Evolutionary conservation across 768 basidiomycete species (phyloP).

Genomic region (Sporobolomyces roseus): DNA sequence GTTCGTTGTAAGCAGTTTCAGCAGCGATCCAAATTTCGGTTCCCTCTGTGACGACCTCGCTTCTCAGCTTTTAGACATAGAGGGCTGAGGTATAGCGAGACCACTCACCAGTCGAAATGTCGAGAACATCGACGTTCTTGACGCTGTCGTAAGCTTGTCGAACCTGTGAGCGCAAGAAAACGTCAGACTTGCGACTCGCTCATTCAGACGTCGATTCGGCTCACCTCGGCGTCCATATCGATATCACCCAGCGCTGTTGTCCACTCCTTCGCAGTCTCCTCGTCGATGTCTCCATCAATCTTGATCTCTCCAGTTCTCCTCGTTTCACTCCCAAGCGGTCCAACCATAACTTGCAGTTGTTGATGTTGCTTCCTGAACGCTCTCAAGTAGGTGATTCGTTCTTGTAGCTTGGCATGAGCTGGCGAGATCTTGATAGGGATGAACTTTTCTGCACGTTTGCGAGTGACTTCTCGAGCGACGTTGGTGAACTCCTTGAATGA

Average conservation of each 20-base stretch:
- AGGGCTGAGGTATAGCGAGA: neutral
- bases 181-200: neutral
- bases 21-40: slow-evolving; percentile 97
- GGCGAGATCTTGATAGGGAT: slow-evolving; percentile 92
- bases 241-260: slow-evolving; percentile 61
- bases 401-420: slow-evolving; percentile 86
- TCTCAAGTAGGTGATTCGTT: slow-evolving; percentile 75
- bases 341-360: slow-evolving; percentile 94
- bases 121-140: slow-evolving; percentile 91
- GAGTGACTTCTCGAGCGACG: slow-evolving; percentile 84
- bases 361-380: slow-evolving; percentile 97
- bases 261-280: slow-evolving; percentile 67
- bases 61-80: neutral
- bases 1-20: slow-evolving; percentile 95
- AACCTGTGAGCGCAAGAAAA: slow-evolving; percentile 51
- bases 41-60: slow-evolving; percentile 60
- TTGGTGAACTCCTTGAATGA: slow-evolving; percentile 84
- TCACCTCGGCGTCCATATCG: slow-evolving; percentile 88
- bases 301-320: slow-evolving; percentile 1
- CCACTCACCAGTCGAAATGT: slow-evolving; percentile 76
- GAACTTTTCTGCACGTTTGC: slow-evolving; percentile 84
- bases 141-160: slow-evolving; percentile 94
- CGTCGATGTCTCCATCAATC: slow-evolving; percentile 40
- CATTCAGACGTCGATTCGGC: neutral
- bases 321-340: slow-evolving; percentile 54